A percentile compares a stretch with the other conserved stretches of the same genome.
Conservation (phyloP, 768 basidiomycete species). For the Hirschioporus abietinus region DNA sequence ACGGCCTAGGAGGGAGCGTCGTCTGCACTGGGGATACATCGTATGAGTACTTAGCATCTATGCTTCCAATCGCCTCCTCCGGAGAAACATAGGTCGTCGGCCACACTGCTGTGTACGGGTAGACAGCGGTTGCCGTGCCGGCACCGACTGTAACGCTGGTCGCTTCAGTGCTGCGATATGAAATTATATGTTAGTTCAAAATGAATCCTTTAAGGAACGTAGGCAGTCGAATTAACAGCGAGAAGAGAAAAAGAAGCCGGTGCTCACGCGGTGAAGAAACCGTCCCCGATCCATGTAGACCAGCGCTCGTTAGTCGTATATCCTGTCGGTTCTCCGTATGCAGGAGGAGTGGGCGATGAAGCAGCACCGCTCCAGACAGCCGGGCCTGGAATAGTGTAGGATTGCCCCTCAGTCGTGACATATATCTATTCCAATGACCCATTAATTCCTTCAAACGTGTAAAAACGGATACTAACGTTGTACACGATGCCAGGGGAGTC, state of each 20-base stretch:
- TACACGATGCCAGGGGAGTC: background rate
- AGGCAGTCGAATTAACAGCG: background rate
- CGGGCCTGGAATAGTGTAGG: slow-evolving; percentile 11
- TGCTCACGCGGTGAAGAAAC: slow-evolving; percentile 6
- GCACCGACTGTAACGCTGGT: slow-evolving; percentile 2
- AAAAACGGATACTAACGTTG: background rate
- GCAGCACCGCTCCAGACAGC: slow-evolving; percentile 11
- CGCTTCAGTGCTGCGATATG: background rate
- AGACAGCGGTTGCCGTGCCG: background rate
- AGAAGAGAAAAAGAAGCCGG: background rate
- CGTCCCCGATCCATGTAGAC: slow-evolving; percentile 7
- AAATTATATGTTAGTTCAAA: background rate
- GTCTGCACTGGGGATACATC: background rate
- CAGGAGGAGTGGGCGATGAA: background rate
- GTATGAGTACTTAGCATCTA: background rate
- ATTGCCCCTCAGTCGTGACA: slow-evolving; percentile 6
- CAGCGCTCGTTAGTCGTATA: slow-evolving; percentile 1
- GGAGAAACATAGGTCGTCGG: slow-evolving; percentile 2
- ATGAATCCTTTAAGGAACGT: background rate
- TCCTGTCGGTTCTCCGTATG: background rate
- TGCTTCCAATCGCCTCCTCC: background rate
- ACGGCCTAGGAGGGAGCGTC: background rate
- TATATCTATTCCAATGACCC: background rate
- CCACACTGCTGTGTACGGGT: slow-evolving; percentile 3
- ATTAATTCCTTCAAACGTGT: background rate